Base-by-base conservation (phyloP, 2,329 filamentous ascomycete genomes). In the Aspergillus thermomutatus region DNA sequence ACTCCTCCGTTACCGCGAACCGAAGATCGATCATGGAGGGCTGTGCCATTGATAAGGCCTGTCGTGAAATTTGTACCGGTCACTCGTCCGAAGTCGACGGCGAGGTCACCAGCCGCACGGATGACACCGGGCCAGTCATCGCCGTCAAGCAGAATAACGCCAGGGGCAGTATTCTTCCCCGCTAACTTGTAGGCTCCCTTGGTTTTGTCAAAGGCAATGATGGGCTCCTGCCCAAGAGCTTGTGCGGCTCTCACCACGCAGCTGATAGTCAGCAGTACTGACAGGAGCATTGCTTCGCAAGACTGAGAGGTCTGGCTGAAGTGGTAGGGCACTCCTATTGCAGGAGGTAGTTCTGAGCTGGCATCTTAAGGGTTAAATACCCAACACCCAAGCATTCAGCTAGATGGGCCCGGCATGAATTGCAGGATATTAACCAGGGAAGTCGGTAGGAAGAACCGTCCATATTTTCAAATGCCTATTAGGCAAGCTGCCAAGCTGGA, bases 121-220 rank as follows among this genome's bases (percentile, higher is more conserved):
- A 89, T 79, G 1, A 90, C 87, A 55, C 86, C 87, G 74, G 84
- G 87, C 77, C 83, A 88, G 58, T 90, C 87, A 54, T 82, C 75
- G 21, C 71, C 64, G 9, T 83, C 82, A n/a, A 86, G 76, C 2
- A 82, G 73, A 51, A 87, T 83, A 5, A 41, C 19, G 9, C 48
- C 48, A 11, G 31, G 48, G 21, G 51, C 43, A n/a, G 40, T 46
- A 17, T 31, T 40, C 23, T 34, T 19, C 7, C 43, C 52, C 4
- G 41, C 52, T n/a, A 53, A 31, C 47, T 49, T 17, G 19, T 48
- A 19, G 34, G 27, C n/a, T 10, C 28, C 43, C 4, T 25, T 17
- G 14, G 37, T 43, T 17, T 49, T 19, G 43, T 49, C 21, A 25
- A 49, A 53, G 14, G 52, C 31, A 14, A 53, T 40, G 14, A 53